Percentiles rank a stretch among this genome's conserved stretches.
Evolutionary conservation across 441 rosid genomes (phyloP).

Genomic region (Mallotus repandus): DNA sequence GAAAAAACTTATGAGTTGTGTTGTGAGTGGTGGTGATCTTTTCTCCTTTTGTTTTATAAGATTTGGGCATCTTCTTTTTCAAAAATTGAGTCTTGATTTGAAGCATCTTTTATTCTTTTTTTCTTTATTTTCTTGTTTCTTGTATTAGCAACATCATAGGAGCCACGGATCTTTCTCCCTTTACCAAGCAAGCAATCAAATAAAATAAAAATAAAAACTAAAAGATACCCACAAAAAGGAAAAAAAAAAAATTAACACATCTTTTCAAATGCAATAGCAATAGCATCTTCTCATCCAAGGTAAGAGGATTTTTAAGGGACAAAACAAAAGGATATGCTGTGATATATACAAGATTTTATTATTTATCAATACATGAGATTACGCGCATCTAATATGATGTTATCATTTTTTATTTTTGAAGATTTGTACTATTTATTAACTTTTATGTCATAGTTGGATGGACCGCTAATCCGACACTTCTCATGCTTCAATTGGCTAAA

Average conservation of each 20-base stretch:
- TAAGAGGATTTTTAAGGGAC: neutral
- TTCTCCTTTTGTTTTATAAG: conserved; percentile 2
- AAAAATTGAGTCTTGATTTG: conserved; percentile 26
- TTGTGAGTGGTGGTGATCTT: neutral
- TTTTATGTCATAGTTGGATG: neutral
- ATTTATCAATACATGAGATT: neutral
- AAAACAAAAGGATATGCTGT: neutral
- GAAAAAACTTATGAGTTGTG: neutral
- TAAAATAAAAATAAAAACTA: neutral
- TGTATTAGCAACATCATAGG: conserved; percentile 15
- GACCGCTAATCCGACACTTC: conserved; percentile 18
- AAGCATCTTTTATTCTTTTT: conserved; percentile 21
- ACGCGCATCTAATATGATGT: neutral
- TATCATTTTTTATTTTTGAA: neutral
- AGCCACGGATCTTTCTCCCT: conserved; percentile 22
- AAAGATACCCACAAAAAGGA: neutral
- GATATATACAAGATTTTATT: neutral
- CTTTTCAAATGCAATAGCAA: conserved; percentile 16
- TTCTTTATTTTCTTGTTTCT: conserved; percentile 12
- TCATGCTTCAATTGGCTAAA: neutral
- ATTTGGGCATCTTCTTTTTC: conserved; percentile 29
- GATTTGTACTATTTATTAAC: neutral
- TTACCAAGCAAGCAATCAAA: conserved; percentile 28
- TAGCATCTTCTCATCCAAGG: neutral
- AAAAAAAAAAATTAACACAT: neutral